Base-by-base conservation (phyloP, 2,329 filamentous ascomycete genomes). In the Sclerotinia trifoliorum region DNA sequence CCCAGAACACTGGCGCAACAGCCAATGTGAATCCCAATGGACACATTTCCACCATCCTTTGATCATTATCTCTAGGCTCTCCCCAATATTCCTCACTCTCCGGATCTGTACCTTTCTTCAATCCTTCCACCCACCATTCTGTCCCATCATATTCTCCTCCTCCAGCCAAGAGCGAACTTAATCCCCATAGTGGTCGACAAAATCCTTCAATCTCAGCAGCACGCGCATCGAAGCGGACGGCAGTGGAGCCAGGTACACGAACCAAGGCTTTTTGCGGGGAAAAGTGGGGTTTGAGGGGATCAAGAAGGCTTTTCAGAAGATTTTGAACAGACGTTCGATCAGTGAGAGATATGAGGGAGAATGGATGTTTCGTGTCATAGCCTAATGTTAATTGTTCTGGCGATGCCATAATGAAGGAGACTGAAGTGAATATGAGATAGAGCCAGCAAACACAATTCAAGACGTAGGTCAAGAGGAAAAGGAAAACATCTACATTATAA, bases 41-140 rank as follows among this genome's bases (percentile, higher is more conserved):
- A 75, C 90, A 93, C 84, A 93, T 92, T 77, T 94, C 91, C 2
- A 94, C 91, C 91, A 94, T 94, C 35, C 91, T 83, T 81, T 94
- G 91, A 75, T 94, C 91, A 68, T 89, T 88, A 75, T 93, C 90
- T 72, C 88, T 84, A 71, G 91, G 90, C 67, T 86, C 88, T 0
- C 90, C 91, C 91, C 91, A 94, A 75, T 89, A 94, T 78, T 93
- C 91, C 0, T 85, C 83, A 68, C 81, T 86, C 56, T 87, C 82
- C 0, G 90, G 90, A 73, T 94, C 86, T 0, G 90, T 93, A 0
- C 90, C 91, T 44, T 86, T 83, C 71, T 87, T 86, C 68, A 94
- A 81, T 5, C 91, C 91, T 70, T 90, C 83, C 48, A 92, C 84
- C 85, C 89, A 92, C 78, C 85, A 86, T 66, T 86, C 79, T 1